Conservation (phyloP, 768 basidiomycete species). For the Boletus rubescentipes region DNA sequence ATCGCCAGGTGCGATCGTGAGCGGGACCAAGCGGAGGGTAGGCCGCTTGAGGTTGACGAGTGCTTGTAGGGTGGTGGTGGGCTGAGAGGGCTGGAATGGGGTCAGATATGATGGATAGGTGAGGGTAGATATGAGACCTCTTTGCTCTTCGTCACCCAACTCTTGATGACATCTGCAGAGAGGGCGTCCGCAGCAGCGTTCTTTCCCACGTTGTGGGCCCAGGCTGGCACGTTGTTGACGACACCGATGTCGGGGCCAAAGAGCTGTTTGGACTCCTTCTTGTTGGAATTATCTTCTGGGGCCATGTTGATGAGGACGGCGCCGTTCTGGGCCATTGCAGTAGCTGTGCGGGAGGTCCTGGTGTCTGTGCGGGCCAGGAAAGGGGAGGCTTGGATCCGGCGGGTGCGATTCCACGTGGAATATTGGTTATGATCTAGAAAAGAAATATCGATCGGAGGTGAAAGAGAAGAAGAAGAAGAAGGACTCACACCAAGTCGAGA, state of each 20-base stretch:
- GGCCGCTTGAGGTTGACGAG: constrained; percentile 94
- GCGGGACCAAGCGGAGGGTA: constrained; percentile 73
- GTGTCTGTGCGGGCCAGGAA: constrained; percentile 54
- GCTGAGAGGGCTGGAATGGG: constrained; percentile 59
- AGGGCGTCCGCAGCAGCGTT: constrained; percentile 64
- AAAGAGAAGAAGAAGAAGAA: neutral
- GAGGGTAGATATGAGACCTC: constrained; percentile 46
- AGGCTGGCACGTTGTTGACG: constrained; percentile 63
- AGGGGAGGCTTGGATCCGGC: constrained; percentile 49
- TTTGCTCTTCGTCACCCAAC: constrained; percentile 87
- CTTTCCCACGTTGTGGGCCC: constrained; percentile 69
- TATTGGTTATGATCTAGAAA: constrained; percentile 49
- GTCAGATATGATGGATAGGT: neutral
- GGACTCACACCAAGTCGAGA: constrained; percentile 42
- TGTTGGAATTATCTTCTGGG: constrained; percentile 21
- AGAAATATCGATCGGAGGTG: neutral
- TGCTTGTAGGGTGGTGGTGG: constrained; percentile 92
- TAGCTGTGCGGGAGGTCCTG: constrained; percentile 44
- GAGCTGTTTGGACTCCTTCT: constrained; percentile 65
- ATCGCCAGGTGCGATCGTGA: constrained; percentile 46
- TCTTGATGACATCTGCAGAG: constrained; percentile 76
- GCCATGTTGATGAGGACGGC: constrained; percentile 29
- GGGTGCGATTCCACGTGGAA: constrained; percentile 57
- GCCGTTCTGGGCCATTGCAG: constrained; percentile 47
- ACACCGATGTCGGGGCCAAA: constrained; percentile 92